Conservation (phyloP, 192 early-diverging fungal species). For the Rhizophagus prolifer region DNA sequence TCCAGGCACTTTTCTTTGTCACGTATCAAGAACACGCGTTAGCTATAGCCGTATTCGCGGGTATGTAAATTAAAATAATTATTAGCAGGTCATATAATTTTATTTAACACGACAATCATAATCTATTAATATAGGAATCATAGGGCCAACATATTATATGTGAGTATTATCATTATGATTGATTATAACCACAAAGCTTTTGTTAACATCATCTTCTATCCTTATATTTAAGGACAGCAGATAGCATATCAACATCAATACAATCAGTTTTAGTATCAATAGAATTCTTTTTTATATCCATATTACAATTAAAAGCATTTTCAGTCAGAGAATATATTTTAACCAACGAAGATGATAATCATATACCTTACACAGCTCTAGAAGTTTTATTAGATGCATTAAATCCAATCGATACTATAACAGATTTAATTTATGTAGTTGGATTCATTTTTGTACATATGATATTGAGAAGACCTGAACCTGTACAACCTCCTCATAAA, state of each 20-base stretch:
- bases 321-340: neutral
- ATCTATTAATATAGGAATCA: neutral
- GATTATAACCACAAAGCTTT: too few relatives aligned
- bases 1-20: neutral
- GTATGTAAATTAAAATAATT: neutral
- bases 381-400: slow-evolving; percentile 8
- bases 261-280: neutral
- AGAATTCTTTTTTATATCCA: neutral
- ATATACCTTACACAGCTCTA: neutral
- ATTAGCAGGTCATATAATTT: neutral
- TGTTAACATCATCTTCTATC: neutral
- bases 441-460: neutral
- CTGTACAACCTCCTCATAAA: neutral
- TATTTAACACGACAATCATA: too few relatives aligned
- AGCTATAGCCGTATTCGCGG: neutral
- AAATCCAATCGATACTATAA: neutral
- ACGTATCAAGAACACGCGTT: neutral
- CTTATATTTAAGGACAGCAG: neutral
- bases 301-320: neutral
- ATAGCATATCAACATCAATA: neutral
- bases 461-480: neutral
- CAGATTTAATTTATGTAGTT: neutral
- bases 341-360: neutral
- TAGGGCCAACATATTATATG: neutral
- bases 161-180: neutral